Evolutionary conservation across 2,329 filamentous ascomycete genomes (phyloP).

Genomic region (Pseudogymnoascus sp.): DNA sequence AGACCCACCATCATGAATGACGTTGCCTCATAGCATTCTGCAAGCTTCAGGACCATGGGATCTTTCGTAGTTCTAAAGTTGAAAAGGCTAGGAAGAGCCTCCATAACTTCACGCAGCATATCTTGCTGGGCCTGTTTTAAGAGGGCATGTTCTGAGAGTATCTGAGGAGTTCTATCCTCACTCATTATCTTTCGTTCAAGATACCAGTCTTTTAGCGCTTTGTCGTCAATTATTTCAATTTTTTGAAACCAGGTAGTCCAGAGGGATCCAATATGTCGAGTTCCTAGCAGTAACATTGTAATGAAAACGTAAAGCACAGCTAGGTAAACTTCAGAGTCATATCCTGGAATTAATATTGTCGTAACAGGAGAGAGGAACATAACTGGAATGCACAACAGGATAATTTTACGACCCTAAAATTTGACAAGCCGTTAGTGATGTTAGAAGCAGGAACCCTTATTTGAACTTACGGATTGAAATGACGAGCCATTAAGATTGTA

Average conservation of each 20-base stretch:
- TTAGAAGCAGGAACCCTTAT: too few species aligned
- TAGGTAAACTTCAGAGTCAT: constrained; percentile 53
- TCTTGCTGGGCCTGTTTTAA: constrained; percentile 42
- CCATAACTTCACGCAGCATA: constrained; percentile 39
- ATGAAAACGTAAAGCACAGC: constrained; percentile 49
- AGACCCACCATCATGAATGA: constrained; percentile 24
- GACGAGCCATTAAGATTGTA: constrained; percentile 27
- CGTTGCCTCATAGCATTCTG: constrained; percentile 45
- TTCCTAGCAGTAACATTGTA: constrained; percentile 43
- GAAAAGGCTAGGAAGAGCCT: constrained; percentile 37
- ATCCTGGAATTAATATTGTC: constrained; percentile 44
- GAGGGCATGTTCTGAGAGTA: constrained; percentile 35
- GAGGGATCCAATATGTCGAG: constrained; percentile 47
- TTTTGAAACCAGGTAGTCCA: constrained; percentile 55
- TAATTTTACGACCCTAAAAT: constrained; percentile 50
- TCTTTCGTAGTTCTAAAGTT: constrained; percentile 40
- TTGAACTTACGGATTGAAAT: constrained; percentile 22
- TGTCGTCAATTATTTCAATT: constrained; percentile 43
- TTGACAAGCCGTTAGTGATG: constrained; percentile 23
- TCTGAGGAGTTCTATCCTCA: too few species aligned
- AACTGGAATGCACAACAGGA: constrained; percentile 50
- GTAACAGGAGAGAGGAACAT: constrained; percentile 52
- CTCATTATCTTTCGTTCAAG: constrained; percentile 18
- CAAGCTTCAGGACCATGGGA: constrained; percentile 42
- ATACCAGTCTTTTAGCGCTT: constrained; percentile 47